These are phyloP conservation scores for Pelomyxa schiedti DNA, from an alignment of 78 protist genomes.

Conservation along the genomic window DNA sequence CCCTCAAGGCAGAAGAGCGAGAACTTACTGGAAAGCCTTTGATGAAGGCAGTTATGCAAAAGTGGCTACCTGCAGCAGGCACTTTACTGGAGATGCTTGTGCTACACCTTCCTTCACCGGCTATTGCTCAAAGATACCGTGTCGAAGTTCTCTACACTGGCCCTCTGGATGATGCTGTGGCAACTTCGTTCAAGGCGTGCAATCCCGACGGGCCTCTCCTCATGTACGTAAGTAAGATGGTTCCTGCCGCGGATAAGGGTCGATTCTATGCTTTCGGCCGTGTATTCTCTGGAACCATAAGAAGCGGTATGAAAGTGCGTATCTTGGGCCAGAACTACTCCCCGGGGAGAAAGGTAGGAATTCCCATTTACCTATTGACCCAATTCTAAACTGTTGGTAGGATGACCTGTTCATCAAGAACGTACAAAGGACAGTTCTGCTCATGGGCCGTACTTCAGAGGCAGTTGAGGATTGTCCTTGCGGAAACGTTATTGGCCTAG, in stretches of 20 bases:
- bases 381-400: too few species aligned
- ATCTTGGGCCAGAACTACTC: constrained; percentile 7
- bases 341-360: constrained; percentile 6
- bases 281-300: constrained; percentile 56
- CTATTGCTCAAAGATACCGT: constrained; percentile 51
- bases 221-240: constrained; percentile 44
- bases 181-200: constrained; percentile 24
- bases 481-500: constrained; percentile 57
- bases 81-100: constrained; percentile 36
- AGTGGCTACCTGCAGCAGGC: constrained; percentile 34
- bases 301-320: constrained; percentile 7
- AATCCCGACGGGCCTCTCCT: constrained; percentile 63
- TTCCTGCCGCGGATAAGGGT: constrained; percentile 4
- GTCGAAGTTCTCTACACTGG: constrained; percentile 34
- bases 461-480: constrained; percentile 19
- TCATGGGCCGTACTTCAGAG: constrained; percentile 22
- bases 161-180: constrained; percentile 16
- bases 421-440: constrained; percentile 6
- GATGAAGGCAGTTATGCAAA: constrained; percentile 22
- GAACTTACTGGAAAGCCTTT: background rate
- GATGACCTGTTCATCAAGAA: constrained; percentile 9
- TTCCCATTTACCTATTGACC: background rate
- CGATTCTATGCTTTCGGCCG: constrained; percentile 51
- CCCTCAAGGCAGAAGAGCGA: constrained; percentile 18
- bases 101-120: constrained; percentile 62